phyloP scores from a whole-genome alignment of 306 rosid genomes.

The Medicago arabica region DNA sequence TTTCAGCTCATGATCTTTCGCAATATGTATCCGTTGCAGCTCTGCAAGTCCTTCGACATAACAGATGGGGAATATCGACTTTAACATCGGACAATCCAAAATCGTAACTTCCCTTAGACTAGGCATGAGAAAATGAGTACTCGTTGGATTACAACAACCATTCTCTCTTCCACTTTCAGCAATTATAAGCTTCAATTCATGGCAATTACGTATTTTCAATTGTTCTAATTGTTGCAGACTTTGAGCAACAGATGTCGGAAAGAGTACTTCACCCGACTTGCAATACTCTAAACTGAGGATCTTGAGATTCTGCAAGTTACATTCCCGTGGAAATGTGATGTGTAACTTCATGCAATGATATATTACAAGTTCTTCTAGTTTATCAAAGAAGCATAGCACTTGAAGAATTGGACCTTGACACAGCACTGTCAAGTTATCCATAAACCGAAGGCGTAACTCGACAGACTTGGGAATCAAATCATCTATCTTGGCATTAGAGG shows the following conservation, averaged over 20 bases:
- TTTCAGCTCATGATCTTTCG: neutral
- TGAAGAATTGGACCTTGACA: no score
- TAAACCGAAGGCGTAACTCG: no score
- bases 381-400: no score
- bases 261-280: no score
- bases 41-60: neutral
- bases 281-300: no score
- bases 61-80: neutral
- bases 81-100: neutral
- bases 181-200: neutral
- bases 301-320: no score
- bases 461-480: no score
- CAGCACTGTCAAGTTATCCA: no score
- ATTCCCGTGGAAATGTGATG: no score
- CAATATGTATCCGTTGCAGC: neutral
- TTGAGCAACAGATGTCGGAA: neutral
- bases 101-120: neutral
- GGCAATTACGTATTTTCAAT: neutral
- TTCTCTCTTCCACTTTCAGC: neutral
- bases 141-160: neutral
- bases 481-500: no score
- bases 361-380: no score
- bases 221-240: slow-evolving; percentile 13
- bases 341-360: no score
- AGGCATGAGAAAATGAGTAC: neutral